Evolutionary conservation across 257 asterid genomes (phyloP).

Genomic region (Cinchona pubescens): DNA sequence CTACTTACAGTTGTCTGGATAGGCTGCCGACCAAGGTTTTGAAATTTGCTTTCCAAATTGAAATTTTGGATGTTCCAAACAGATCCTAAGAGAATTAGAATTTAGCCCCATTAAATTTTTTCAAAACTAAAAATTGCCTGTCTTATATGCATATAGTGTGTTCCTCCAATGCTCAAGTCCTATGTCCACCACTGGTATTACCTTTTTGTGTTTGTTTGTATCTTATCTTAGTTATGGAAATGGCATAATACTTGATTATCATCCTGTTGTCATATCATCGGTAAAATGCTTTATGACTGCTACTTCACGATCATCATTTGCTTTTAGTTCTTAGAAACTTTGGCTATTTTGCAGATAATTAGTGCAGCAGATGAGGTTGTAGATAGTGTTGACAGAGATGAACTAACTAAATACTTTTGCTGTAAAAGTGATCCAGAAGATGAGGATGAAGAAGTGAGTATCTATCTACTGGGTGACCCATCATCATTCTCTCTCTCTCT

Average conservation of each 20-base stretch:
- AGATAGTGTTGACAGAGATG: slow-evolving; percentile 67
- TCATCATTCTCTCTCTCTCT: neutral
- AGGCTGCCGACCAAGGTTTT: neutral
- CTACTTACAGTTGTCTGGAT: neutral
- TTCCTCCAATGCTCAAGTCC: neutral
- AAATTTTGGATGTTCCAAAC: neutral
- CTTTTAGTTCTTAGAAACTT: slow-evolving; percentile 7
- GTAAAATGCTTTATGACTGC: neutral
- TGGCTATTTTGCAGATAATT: slow-evolving; percentile 51
- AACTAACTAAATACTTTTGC: slow-evolving; percentile 64
- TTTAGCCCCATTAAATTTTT: neutral
- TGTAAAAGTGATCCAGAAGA: slow-evolving; percentile 80
- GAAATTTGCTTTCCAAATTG: neutral
- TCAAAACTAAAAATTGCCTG: neutral
- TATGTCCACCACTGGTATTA: neutral
- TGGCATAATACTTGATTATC: neutral
- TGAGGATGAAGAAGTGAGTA: slow-evolving; percentile 82
- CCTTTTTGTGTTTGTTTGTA: neutral
- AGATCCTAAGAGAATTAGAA: neutral
- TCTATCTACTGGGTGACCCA: slow-evolving; percentile 15
- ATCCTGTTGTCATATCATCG: no score
- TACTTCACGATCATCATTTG: neutral
- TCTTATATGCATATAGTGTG: neutral
- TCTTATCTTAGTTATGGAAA: neutral
- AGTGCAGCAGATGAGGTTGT: slow-evolving; percentile 73